phyloP scores from a whole-genome alignment of 306 rosid genomes.

The Acacia confusa region DNA sequence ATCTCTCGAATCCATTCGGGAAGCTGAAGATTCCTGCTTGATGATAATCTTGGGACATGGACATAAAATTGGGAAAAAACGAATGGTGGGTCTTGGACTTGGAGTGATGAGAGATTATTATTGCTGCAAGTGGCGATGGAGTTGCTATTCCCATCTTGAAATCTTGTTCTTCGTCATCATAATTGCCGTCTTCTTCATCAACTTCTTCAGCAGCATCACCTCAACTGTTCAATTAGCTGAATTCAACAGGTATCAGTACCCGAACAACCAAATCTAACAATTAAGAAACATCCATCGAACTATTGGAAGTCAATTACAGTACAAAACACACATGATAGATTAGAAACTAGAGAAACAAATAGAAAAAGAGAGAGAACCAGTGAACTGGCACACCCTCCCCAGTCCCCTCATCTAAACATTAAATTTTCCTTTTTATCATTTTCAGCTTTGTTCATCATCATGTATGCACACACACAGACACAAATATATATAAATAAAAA shows the following conservation, averaged over 20 bases:
- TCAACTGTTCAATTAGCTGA: slow-evolving; percentile 25
- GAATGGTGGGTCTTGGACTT: slow-evolving; percentile 29
- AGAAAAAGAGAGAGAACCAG: slow-evolving; percentile 4
- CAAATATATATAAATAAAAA: neutral
- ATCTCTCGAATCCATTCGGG: slow-evolving; percentile 84
- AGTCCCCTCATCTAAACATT: slow-evolving; percentile 13
- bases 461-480: neutral
- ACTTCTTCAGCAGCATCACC: neutral
- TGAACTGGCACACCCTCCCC: slow-evolving; percentile 15
- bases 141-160: slow-evolving; percentile 65
- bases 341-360: slow-evolving; percentile 1
- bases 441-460: slow-evolving; percentile 49
- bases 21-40: slow-evolving; percentile 72
- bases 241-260: slow-evolving; percentile 26
- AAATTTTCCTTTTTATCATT: slow-evolving; percentile 42
- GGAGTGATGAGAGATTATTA: slow-evolving; percentile 14
- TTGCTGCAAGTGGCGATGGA: slow-evolving; percentile 33
- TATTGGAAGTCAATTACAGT: slow-evolving; percentile 26
- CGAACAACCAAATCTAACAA: slow-evolving; percentile 25
- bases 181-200: slow-evolving; percentile 30
- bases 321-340: neutral
- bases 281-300: slow-evolving; percentile 17
- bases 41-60: slow-evolving; percentile 95
- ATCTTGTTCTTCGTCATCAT: neutral
- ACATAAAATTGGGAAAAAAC: slow-evolving; percentile 66